Percentiles rank a stretch among this genome's conserved stretches.
These are phyloP conservation scores for Tetradesmus obliquus DNA, from an alignment of 139 green algal species.

Conservation along the genomic window DNA sequence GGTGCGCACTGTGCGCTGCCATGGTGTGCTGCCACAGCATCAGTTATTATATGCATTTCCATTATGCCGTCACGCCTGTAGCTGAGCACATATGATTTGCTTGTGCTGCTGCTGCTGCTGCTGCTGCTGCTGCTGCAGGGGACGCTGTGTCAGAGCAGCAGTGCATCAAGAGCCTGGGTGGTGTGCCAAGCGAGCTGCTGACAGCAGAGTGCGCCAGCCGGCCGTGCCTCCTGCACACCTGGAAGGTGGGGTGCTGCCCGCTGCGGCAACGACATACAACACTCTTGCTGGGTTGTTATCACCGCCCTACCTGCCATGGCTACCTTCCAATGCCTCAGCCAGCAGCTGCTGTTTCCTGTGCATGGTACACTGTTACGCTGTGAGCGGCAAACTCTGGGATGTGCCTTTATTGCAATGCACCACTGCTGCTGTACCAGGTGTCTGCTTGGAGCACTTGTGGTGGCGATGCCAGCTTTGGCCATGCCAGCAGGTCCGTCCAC, in stretches of 20 bases:
- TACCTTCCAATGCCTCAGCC: too few relatives aligned
- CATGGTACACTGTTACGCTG: neutral
- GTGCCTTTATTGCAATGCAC: neutral
- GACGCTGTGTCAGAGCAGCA: neutral
- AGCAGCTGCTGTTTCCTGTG: neutral
- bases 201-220: neutral
- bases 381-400: too few relatives aligned
- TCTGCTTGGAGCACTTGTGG: slow-evolving; percentile 49
- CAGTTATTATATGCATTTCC: too few relatives aligned
- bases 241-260: slow-evolving; percentile 33
- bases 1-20: neutral
- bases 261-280: neutral
- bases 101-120: neutral
- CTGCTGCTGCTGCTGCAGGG: neutral
- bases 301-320: too few relatives aligned
- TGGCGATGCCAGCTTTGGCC: slow-evolving; percentile 16
- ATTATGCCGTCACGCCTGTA: too few relatives aligned
- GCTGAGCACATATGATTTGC: too few relatives aligned
- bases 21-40: too few relatives aligned
- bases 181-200: slow-evolving; percentile 15
- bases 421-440: neutral
- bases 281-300: neutral
- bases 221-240: slow-evolving; percentile 42
- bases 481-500: neutral
- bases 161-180: slow-evolving; percentile 6